A percentile compares a stretch with the other conserved stretches of the same genome.
Evolutionary conservation across 1,284 basidiomycete genomes (phyloP).

Genomic region (Pholiota adiposa): DNA sequence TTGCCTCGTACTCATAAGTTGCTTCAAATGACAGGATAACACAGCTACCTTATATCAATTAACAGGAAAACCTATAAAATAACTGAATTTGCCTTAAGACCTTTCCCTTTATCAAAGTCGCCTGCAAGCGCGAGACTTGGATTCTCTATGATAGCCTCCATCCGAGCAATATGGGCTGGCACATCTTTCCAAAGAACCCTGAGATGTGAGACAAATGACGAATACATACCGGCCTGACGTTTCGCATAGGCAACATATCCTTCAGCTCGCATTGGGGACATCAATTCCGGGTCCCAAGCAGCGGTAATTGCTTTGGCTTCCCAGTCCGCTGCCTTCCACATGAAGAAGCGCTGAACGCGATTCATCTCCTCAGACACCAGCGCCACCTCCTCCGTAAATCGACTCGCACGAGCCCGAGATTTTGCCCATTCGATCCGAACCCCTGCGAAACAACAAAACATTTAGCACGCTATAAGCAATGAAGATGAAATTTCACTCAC

Average conservation of each 20-base stretch:
- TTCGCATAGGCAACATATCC: background rate
- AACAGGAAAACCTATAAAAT: too few relatives aligned
- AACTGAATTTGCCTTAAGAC: too few relatives aligned
- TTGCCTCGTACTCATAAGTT: too few relatives aligned
- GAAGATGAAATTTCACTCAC: too few relatives aligned
- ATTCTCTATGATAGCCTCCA: background rate
- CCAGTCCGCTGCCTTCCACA: slow-evolving; percentile 22
- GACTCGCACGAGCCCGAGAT: slow-evolving; percentile 17
- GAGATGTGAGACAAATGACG: background rate
- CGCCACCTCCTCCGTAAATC: slow-evolving; percentile 28
- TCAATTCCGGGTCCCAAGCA: too few relatives aligned
- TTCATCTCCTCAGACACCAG: slow-evolving; percentile 30
- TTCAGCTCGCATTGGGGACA: background rate
- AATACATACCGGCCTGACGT: background rate
- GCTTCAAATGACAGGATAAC: too few relatives aligned
- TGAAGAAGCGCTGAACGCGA: slow-evolving; percentile 17
- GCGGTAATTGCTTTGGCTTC: background rate
- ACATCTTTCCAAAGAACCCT: background rate
- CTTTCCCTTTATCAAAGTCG: too few relatives aligned
- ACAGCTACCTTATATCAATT: too few relatives aligned
- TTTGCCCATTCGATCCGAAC: slow-evolving; percentile 27
- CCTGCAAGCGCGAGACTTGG: too few relatives aligned
- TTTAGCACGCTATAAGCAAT: too few relatives aligned
- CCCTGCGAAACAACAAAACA: too few relatives aligned
- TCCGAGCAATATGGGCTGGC: background rate